Percentiles rank a stretch among this genome's conserved stretches.
Evolutionary conservation across 1,284 basidiomycete genomes (phyloP).

Genomic region (Boletus sp.): DNA sequence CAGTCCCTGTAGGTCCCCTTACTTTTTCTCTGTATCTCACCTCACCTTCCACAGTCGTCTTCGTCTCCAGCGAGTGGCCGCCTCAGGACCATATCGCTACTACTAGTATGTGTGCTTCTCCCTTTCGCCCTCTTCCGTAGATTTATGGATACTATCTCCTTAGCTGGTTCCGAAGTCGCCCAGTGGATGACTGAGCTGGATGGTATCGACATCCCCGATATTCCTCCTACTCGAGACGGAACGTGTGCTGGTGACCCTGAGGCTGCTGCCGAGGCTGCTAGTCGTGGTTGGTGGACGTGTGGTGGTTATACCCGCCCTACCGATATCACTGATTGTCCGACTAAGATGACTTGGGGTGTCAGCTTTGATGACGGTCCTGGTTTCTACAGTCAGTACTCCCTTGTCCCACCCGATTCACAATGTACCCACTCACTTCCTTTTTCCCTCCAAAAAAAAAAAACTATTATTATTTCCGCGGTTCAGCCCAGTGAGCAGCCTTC

Average conservation of each 20-base stretch:
- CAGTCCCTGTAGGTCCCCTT: constrained; percentile 46
- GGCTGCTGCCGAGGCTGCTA: constrained; percentile 54
- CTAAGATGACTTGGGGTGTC: constrained; percentile 78
- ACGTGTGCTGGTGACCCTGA: constrained; percentile 58
- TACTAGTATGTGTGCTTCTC: constrained; percentile 42
- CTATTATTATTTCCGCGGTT: constrained; percentile 3
- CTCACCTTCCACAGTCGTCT: constrained; percentile 44
- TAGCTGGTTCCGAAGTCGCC: constrained; percentile 61
- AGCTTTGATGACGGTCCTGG: constrained; percentile 85
- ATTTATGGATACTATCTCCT: not conserved
- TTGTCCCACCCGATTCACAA: not conserved
- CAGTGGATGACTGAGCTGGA: constrained; percentile 76
- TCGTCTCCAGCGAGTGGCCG: constrained; percentile 56
- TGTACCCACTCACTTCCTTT: constrained; percentile 3
- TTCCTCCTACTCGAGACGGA: constrained; percentile 59
- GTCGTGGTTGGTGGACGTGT: constrained; percentile 85
- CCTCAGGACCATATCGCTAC: constrained; percentile 63
- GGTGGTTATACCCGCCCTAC: constrained; percentile 70
- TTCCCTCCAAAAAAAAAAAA: no score
- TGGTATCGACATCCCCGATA: constrained; percentile 64
- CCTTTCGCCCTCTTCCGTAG: not conserved
- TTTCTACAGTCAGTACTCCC: constrained; percentile 60
- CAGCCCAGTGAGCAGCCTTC: constrained; percentile 43
- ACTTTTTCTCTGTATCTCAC: not conserved
- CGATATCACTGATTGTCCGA: constrained; percentile 72